phyloP scores from a whole-genome alignment of 768 basidiomycete genomes.

The Pisolithus microcarpus region DNA sequence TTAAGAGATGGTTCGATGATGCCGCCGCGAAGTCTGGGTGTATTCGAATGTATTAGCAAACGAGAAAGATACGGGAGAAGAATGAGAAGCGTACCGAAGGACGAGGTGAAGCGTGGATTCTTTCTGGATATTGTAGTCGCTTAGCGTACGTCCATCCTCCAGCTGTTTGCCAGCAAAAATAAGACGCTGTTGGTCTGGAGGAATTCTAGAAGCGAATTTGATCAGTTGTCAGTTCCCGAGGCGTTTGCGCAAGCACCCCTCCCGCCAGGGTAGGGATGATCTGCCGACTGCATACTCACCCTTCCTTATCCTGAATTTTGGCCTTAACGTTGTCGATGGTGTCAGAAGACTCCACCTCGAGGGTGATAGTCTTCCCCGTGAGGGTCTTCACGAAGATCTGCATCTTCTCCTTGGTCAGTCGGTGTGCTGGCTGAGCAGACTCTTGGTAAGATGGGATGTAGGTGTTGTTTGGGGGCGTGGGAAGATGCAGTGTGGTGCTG shows the following conservation, averaged over 20 bases:
- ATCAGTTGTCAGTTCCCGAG: slow-evolving; percentile 22
- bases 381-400: slow-evolving; percentile 86
- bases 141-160: slow-evolving; percentile 93
- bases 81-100: slow-evolving; percentile 61
- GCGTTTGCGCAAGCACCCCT: slow-evolving; percentile 17
- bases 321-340: slow-evolving; percentile 95
- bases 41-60: slow-evolving; percentile 5
- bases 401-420: slow-evolving; percentile 30
- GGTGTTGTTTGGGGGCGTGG: slow-evolving; percentile 9
- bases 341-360: slow-evolving; percentile 95
- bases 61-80: slow-evolving; percentile 2
- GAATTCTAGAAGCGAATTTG: slow-evolving; percentile 52
- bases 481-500: slow-evolving; percentile 17
- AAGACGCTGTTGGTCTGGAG: slow-evolving; percentile 90
- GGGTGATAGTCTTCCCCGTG: slow-evolving; percentile 96
- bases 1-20: slow-evolving; percentile 99
- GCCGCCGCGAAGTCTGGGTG: slow-evolving; percentile 86
- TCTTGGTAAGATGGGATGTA: slow-evolving; percentile 4
- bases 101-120: slow-evolving; percentile 97
- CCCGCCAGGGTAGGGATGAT: slow-evolving; percentile 14
- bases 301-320: slow-evolving; percentile 75
- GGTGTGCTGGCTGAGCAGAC: background rate
- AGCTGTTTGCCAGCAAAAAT: slow-evolving; percentile 99
- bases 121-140: slow-evolving; percentile 98
- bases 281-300: slow-evolving; percentile 28